phyloP scores from a whole-genome alignment of 805 yeast species.

The Candida oleophila region DNA sequence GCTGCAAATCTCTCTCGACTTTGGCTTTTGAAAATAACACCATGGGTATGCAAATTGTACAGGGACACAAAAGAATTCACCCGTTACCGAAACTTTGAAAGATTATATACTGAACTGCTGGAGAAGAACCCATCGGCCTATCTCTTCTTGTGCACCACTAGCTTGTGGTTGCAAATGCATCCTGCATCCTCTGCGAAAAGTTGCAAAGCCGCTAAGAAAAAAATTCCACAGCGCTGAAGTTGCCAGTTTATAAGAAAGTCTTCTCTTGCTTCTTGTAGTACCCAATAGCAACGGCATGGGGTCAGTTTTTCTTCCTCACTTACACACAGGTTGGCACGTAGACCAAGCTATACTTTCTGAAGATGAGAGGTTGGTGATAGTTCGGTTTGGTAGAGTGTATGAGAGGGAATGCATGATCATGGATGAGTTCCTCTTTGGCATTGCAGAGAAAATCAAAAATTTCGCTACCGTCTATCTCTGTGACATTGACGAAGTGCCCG shows the following conservation, averaged over 20 bases:
- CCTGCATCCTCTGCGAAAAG: too few relatives aligned
- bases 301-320: conserved; percentile 77
- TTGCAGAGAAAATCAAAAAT: conserved; percentile 81
- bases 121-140: too few relatives aligned
- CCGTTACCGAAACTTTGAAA: too few relatives aligned
- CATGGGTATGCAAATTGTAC: too few relatives aligned
- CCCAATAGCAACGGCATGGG: conserved; percentile 51
- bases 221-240: too few relatives aligned
- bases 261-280: too few relatives aligned
- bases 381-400: conserved; percentile 81
- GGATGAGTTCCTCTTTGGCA: conserved; percentile 80
- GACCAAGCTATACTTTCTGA: conserved; percentile 95
- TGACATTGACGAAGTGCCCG: conserved; percentile 86
- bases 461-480: conserved; percentile 88
- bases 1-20: neutral
- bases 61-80: too few relatives aligned
- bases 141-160: too few relatives aligned
- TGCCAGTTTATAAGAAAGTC: too few relatives aligned
- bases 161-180: too few relatives aligned
- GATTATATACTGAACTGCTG: too few relatives aligned
- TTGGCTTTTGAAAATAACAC: neutral
- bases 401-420: conserved; percentile 81
- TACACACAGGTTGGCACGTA: conserved; percentile 91
- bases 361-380: conserved; percentile 81
- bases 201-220: too few relatives aligned